Evolutionary conservation across 2,329 filamentous ascomycete genomes (phyloP), one percentile per base, ranked within the genome.

Genomic region (Penicillium aurantiogriseum): DNA sequence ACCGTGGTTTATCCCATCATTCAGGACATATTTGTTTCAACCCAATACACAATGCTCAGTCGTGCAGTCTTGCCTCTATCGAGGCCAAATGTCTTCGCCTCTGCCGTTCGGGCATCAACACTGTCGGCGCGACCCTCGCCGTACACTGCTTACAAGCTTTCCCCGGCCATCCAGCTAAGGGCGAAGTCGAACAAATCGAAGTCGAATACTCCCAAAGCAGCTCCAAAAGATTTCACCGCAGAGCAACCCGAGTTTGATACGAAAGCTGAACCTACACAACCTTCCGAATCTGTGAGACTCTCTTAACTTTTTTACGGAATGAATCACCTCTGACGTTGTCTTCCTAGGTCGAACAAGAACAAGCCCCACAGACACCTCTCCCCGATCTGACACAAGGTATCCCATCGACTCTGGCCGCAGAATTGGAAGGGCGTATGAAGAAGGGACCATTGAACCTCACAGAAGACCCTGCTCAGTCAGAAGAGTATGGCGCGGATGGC

Each of bases 371-470:
- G 51, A 83, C 88, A 68, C 88, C 90, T 52, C 84, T 97, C 13
- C 93, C 93, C 52, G 92, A 97, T 72, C 82, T 97, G 44, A 94
- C 91, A n/a, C 88, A 93, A 70, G 93, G 93, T 63, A 96, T 97
- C 61, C 93, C 93, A 0, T 96, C 92, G 2, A 96, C 92, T 1
- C 83, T 97, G 54, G 90, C 88, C 56, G 88, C 88, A 58, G 93
- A 97, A 76, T 84, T 88, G 56, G 78, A 79, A 53, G 75, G 65
- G 69, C 79, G 72, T 64, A 64, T 60, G 63, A 77, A 73, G 62
- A 74, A 76, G 53, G 65, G 68, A 45, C 60, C 70, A 17, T 67
- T 84, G 54, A 84, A 84, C 62, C 71, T 85, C 54, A 82, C 81
- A 19, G 81, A 85, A 67, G 81, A 83, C 50, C 78, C 80, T 33